Base-by-base conservation (phyloP, 768 basidiomycete species). In the Xerocomellus dryophilus region DNA sequence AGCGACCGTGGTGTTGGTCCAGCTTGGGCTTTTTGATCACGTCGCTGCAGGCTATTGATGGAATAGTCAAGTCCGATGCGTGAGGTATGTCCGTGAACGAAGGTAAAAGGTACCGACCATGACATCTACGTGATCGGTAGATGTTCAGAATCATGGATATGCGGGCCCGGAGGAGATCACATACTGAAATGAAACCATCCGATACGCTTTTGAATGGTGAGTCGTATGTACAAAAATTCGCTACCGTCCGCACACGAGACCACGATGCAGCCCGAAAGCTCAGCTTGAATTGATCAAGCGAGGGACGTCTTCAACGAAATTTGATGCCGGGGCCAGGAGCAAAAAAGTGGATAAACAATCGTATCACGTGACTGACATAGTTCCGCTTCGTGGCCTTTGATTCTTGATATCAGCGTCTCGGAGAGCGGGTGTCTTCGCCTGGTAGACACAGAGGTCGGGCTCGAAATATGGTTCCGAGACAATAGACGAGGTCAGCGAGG, bases 1-100 rank as follows among this genome's bases (percentile, higher is more conserved):
- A 93, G 42, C 78, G 74, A 27, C 63, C 67, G 43, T 67, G 59
- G 63, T 96, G 93, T 66, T 86, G 82, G 70, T 96, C 92, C 1
- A 97, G 80, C 69, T 94, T 93, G 12, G 94, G 94, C 65, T 97
- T 97, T 71, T 93, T 97, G 27, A 96, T 85, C 10, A 92, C 86
- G 61, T 97, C 94, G 47, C 79, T 74, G 69, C 94, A 97, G 34
- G 69, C 91, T 90, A 10, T 43, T 17, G n/a, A 41, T 15, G 15
- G 12, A 4, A 27, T 1, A 2, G 40, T 50, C 12, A 5, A 20
- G 12, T 12, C 7, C 1, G 5, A 49, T 5, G 43, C 27, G 40
- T 51, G 34, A 60, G 17, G 36, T 11, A 25, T 15, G 15, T 34
- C 9, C 43, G 21, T 35, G 41, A 14, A 38, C 7, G 9, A 44